Evolutionary conservation across 2,329 filamentous ascomycete species (phyloP).

Genomic region (Stagonosporopsis tanaceti): DNA sequence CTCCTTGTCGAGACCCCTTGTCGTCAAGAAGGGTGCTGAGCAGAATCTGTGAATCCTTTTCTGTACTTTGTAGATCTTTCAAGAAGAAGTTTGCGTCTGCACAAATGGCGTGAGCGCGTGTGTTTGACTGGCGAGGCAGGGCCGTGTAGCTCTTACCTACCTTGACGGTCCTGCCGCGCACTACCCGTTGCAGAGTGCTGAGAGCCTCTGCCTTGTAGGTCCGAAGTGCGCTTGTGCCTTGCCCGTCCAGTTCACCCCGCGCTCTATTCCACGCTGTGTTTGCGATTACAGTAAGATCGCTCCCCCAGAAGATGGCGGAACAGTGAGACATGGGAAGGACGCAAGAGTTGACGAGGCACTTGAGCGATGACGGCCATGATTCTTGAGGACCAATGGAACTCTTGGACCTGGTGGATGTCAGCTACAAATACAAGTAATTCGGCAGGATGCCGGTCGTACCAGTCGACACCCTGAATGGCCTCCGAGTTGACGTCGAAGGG

Average conservation of each 20-base stretch:
- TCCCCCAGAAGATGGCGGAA: conserved; percentile 54
- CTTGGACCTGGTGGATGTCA: conserved; percentile 32
- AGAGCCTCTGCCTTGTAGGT: conserved; percentile 46
- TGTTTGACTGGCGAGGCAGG: conserved; percentile 3
- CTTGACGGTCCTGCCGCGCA: conserved; percentile 49
- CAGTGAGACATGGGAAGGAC: conserved; percentile 53
- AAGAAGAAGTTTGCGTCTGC: conserved; percentile 42
- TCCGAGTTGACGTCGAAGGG: conserved; percentile 17
- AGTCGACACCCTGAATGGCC: conserved; percentile 15
- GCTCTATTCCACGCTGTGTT: conserved; percentile 54
- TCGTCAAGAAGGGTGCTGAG: conserved; percentile 46
- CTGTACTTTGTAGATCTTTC: conserved; percentile 19
- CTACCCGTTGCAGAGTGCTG: conserved; percentile 43
- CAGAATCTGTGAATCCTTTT: conserved; percentile 33
- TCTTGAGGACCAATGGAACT: conserved; percentile 44
- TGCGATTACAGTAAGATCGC: conserved; percentile 49
- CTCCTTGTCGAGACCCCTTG: conserved; percentile 40
- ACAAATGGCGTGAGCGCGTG: conserved; percentile 1
- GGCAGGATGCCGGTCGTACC: conserved; percentile 4
- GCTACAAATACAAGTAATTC: neutral
- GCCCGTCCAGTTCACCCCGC: conserved; percentile 42
- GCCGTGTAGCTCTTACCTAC: conserved; percentile 42
- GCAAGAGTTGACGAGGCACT: conserved; percentile 45
- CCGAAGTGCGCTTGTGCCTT: conserved; percentile 46
- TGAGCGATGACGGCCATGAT: conserved; percentile 47